Base-by-base conservation (phyloP, 768 basidiomycete species). In the Kwoniella bestiolae region DNA sequence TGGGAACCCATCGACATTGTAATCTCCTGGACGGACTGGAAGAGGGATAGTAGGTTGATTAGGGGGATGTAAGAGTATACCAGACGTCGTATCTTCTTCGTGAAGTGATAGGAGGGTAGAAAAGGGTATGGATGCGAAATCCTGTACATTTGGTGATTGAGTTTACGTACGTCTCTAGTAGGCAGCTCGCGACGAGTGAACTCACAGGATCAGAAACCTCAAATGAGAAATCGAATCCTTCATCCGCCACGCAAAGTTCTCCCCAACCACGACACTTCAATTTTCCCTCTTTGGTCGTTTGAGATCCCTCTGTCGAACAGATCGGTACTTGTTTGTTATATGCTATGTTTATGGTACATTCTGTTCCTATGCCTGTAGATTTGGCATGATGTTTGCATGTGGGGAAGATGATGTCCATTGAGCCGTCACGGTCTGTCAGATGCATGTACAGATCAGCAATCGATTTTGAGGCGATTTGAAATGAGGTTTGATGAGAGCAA, bases 401-500 rank as follows among this genome's bases (percentile, higher is more conserved):
- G 0, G 91, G 86, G 76, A 97, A 92, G 49, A 99, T 85, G 85
- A 98, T 88, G 79, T 98, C 96, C 32, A 98, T 90, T 0, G 95
- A 94, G 0, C 96, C 96, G 72, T 98, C 96, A 6, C 96, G 88
- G 75, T 98, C 94, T 82, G 60, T 21, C 32, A 5, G 23, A 21
- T 45, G 65, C 55, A 41, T 60, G 16, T 47, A 47, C n/a, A 4
- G 46, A 25, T 28, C 51, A 53, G 46, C 46, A n/a, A 9, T 21
- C 46, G n/a, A 21, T n/a, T 23, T 18, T 25, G 5, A 23, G 44
- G 11, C 34, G 56, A 29, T 53, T 32, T 26, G 16, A 14, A 29
- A 18, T 8, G 7, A 29, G 14, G 16, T 28, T 18, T 5, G 25
- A 28, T 34, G 25, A 18, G 14, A 7, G 14, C 21, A 34, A 44